Base-by-base conservation (phyloP, 257 asterid genomes). In the Nicotiana attenuata region DNA sequence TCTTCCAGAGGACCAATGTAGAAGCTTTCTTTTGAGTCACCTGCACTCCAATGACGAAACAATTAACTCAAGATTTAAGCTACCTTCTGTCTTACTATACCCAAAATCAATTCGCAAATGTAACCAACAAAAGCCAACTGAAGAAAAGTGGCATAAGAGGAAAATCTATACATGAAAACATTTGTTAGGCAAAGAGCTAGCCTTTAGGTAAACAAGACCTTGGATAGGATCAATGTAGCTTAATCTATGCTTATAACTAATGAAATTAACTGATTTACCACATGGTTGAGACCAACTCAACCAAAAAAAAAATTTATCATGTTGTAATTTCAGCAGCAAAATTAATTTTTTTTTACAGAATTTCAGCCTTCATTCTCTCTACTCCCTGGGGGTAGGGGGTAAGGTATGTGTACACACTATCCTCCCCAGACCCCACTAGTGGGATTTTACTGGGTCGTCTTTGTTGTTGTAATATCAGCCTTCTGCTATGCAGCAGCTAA, bases 21-120 rank as follows among this genome's bases (percentile, higher is more conserved):
- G 87, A 91, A 90, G 87, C 87, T 85, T 82, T 91, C 93, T 82
- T 90, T 91, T 8, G 89, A 86, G 81, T 91, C 95, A 52, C 95
- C 95, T 90, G 84, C 77, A 79, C 57, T 24, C 68, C 75, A 79
- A 60, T 65, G 7, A 79, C 22, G 83, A 67, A 53, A 9, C 13
- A 0, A 16, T 52, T 65, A 65, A 67, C 26, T 14, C 5, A 4
- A 83, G 57, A 53, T 38, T 35, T 29, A 16, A 64, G 35, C 19
- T 41, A 78, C 35, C 50, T 63, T 50, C 76, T 8, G 16, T 33
- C 45, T 47, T 60, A 41, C 57, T 50, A 79, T 47, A 16, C 11
- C 10, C 17, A 41, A 28, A 79, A 79, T 79, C 55, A 79, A 33
- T 28, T 57, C 17, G 16, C 38, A 73, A 73, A 31, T 50, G 38